Percentiles rank a stretch among this genome's conserved stretches.
These are phyloP conservation scores for Hymenoscyphus salicellus DNA, from an alignment of 2,329 filamentous ascomycete species.

Conservation along the genomic window DNA sequence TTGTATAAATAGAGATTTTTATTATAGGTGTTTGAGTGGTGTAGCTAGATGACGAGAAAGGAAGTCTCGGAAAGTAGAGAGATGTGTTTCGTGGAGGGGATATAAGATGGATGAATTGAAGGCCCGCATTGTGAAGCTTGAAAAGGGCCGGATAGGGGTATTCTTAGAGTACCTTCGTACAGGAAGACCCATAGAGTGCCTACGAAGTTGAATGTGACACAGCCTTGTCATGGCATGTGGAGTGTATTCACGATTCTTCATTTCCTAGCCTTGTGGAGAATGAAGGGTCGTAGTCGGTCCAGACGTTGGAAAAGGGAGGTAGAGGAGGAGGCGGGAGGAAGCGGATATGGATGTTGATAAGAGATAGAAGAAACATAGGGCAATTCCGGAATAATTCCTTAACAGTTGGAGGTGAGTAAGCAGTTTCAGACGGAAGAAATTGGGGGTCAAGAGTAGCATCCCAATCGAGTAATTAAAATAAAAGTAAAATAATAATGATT, in stretches of 20 bases:
- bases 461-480: background rate
- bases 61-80: background rate
- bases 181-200: background rate
- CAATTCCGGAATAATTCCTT: background rate
- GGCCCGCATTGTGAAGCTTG: background rate
- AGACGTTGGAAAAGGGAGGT: background rate
- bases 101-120: background rate
- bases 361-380: background rate
- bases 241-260: background rate
- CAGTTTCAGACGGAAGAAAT: background rate
- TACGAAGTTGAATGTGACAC: background rate
- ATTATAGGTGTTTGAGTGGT: conserved; percentile 1
- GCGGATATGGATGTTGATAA: background rate
- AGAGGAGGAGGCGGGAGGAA: background rate
- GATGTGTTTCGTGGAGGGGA: background rate
- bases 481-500: background rate
- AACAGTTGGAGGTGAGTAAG: background rate
- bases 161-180: background rate
- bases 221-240: conserved; percentile 11
- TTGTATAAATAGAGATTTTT: conserved; percentile 1
- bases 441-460: background rate
- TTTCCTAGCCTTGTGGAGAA: conserved; percentile 10
- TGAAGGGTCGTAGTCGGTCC: background rate
- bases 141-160: conserved; percentile 13
- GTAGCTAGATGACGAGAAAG: background rate